Evolutionary conservation across 129 eudicot genomes (phyloP), one percentile per base, ranked within the genome.

Genomic region (Helianthus tuberosus): DNA sequence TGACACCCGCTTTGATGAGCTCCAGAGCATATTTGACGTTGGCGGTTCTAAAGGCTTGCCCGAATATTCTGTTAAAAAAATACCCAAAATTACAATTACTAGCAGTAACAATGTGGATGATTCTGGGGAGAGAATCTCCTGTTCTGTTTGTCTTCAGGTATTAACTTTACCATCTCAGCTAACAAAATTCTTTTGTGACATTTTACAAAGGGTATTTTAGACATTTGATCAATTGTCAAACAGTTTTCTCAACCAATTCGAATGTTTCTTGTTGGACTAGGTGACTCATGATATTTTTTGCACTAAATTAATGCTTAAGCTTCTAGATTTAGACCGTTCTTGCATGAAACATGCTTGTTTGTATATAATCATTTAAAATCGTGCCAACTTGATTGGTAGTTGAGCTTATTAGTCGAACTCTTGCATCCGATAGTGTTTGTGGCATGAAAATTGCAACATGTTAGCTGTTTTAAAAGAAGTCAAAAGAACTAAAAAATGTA

Each of bases 101-200:
- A 88, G 75, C 49, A 83, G 79, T 59, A 77, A 84, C 58, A 72
- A 85, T 67, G 73, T 84, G 53, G 98, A 94, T 88, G 84, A 75
- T 63, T 84, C 97, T 4, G 97, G 98, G 13, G 98, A 93, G 61
- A 81, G 84, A 81, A 90, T 84, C 48, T 93, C 96, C 52, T 94
- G 96, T 55, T 94, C 98, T 8, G 96, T 94, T 13, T 94, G 97
- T 85, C 96, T 94, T 59, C 97, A 88, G 97, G 98, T 94, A 84
- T 52, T 67, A 67, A 20, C 23, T 20, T 0, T 20, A 20, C 15
- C 61, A 57, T 76, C 32, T 12, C 60, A 11, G 48, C 77, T 65
- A 3, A 63, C 5, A 9, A 39, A 39, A 6, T 39, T 8, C 46
- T 39, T 39, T 39, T 39, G 8, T 5, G 46, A 6, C 46, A 8